phyloP scores from a whole-genome alignment of 345 rosid genomes.

The Moricandia arvensis region DNA sequence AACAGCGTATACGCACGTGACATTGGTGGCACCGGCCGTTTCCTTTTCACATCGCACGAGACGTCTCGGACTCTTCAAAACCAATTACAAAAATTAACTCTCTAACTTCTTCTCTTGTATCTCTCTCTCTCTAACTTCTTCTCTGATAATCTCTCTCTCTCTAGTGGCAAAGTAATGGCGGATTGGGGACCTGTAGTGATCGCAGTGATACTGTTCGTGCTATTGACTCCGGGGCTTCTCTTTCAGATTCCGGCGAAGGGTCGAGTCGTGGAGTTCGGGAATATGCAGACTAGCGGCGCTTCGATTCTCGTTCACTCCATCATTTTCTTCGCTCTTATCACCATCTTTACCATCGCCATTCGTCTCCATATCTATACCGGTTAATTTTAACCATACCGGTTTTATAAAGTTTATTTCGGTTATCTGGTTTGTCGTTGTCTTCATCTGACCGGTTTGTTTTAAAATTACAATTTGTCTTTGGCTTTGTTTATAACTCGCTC shows the following conservation, averaged over 20 bases:
- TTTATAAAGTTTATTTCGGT: not conserved
- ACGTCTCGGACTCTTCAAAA: constrained; percentile 13
- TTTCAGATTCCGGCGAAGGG: constrained; percentile 78
- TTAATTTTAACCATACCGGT: constrained; percentile 23
- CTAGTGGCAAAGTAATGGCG: constrained; percentile 48
- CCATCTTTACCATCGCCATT: constrained; percentile 69
- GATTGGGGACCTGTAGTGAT: constrained; percentile 95
- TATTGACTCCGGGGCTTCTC: constrained; percentile 75
- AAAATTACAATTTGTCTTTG: not conserved
- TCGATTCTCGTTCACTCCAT: constrained; percentile 74
- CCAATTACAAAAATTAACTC: not conserved
- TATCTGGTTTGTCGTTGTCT: not conserved
- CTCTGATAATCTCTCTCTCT: not conserved
- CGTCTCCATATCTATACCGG: constrained; percentile 75
- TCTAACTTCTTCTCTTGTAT: too few species aligned
- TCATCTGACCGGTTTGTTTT: not conserved
- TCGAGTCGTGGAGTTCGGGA: constrained; percentile 60
- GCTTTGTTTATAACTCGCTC: not conserved
- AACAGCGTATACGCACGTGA: constrained; percentile 35
- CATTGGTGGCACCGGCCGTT: constrained; percentile 30
- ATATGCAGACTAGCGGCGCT: constrained; percentile 73
- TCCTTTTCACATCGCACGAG: constrained; percentile 29
- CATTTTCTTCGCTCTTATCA: constrained; percentile 78
- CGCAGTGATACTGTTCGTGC: constrained; percentile 78
- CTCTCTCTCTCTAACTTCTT: not conserved